Percentiles rank a stretch among this genome's conserved stretches.
Evolutionary conservation across 176 grass and related monocot genomes (phyloP).

Genomic region (Canna indica): DNA sequence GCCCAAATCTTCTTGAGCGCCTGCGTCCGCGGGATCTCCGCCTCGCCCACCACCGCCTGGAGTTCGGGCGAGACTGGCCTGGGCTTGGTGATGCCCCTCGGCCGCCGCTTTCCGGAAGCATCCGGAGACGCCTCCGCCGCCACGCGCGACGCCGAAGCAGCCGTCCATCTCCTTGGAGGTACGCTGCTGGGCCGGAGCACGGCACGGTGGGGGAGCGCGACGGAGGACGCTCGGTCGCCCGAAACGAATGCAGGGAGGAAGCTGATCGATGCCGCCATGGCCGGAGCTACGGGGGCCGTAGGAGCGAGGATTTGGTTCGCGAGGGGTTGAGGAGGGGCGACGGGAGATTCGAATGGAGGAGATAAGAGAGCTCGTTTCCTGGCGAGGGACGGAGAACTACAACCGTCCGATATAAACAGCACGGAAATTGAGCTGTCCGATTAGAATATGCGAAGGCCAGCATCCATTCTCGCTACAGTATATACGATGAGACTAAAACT

Average conservation of each 20-base stretch:
- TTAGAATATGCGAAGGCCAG: background rate
- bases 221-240: background rate
- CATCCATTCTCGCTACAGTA: too few species aligned
- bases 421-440: background rate
- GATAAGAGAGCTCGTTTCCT: background rate
- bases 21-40: constrained; percentile 68
- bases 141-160: constrained; percentile 15
- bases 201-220: background rate
- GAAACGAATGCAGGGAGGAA: background rate
- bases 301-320: background rate
- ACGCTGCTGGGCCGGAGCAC: background rate
- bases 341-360: background rate
- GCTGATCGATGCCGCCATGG: background rate
- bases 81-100: constrained; percentile 76
- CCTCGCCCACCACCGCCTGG: constrained; percentile 55
- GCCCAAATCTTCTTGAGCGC: constrained; percentile 86
- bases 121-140: constrained; percentile 21
- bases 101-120: constrained; percentile 31
- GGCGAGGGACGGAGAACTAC: background rate
- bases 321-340: background rate
- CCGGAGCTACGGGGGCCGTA: background rate
- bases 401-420: background rate
- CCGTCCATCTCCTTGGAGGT: background rate
- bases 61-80: constrained; percentile 70
- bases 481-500: too few species aligned